A percentile compares a stretch with the other conserved stretches of the same genome.
phyloP scores from a whole-genome alignment of 768 basidiomycete genomes.

The Leucocoprinus birnbaumii region DNA sequence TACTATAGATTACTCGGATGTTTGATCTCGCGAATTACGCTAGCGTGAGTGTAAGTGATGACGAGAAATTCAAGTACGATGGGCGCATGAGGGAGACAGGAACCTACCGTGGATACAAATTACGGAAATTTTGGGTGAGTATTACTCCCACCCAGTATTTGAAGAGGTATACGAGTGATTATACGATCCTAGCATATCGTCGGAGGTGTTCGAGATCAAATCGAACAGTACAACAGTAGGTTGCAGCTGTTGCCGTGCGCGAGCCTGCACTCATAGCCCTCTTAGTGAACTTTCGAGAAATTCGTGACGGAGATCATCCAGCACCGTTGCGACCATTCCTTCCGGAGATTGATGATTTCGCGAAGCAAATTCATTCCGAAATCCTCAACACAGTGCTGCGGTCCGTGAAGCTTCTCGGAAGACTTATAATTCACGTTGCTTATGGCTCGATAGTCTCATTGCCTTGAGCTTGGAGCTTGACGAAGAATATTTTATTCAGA shows the following conservation, averaged over 20 bases:
- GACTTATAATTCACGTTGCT: too few relatives aligned
- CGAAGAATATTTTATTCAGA: slow-evolving; percentile 47
- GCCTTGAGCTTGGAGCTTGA: slow-evolving; percentile 52
- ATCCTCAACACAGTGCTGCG: slow-evolving; percentile 47
- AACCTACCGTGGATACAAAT: slow-evolving; percentile 56
- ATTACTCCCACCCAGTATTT: too few relatives aligned
- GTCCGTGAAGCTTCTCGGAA: slow-evolving; percentile 23
- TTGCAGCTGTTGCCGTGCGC: too few relatives aligned
- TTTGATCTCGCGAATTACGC: slow-evolving; percentile 48
- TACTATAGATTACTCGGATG: slow-evolving; percentile 38
- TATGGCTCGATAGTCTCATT: slow-evolving; percentile 39
- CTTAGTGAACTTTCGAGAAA: too few relatives aligned
- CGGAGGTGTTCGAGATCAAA: slow-evolving; percentile 58
- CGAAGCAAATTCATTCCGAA: slow-evolving; percentile 47
- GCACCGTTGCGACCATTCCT: slow-evolving; percentile 45
- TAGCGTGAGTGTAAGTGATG: slow-evolving; percentile 35
- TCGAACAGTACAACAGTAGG: slow-evolving; percentile 64
- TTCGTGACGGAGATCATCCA: slow-evolving; percentile 50
- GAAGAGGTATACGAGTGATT: too few relatives aligned
- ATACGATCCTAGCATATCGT: slow-evolving; percentile 58
- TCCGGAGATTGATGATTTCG: slow-evolving; percentile 49
- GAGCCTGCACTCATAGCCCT: too few relatives aligned
- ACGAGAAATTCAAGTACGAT: slow-evolving; percentile 41
- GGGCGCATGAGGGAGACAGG: slow-evolving; percentile 38
- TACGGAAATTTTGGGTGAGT: slow-evolving; percentile 49